Conservation (phyloP, 345 rosid species). For the Hypericum androsaemum region DNA sequence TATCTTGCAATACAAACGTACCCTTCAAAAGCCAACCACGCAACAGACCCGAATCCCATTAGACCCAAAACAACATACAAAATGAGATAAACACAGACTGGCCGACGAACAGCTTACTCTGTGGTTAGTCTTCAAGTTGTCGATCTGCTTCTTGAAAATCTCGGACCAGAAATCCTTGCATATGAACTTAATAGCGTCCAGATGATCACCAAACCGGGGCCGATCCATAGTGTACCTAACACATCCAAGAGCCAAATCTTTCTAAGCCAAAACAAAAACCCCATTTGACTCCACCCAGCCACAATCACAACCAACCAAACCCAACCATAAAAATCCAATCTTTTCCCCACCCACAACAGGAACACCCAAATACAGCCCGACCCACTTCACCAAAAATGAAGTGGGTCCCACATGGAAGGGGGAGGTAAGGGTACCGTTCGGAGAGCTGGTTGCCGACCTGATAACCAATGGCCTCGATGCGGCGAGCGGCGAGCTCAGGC, state of each 20-base stretch:
- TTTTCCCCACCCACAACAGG: too few relatives aligned
- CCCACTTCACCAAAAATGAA: too few relatives aligned
- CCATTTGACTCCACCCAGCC: too few relatives aligned
- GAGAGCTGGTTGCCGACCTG: constrained; percentile 99
- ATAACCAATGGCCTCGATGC: constrained; percentile 97
- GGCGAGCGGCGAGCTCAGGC: constrained; percentile 96
- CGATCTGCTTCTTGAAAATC: constrained; percentile 95
- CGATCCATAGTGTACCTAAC: constrained; percentile 87
- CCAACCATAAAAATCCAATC: too few relatives aligned
- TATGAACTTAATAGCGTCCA: constrained; percentile 95
- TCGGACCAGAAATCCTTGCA: constrained; percentile 99
- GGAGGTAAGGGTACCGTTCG: constrained; percentile 42
- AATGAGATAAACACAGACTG: neutral
- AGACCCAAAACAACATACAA: neutral
- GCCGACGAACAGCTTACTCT: constrained; percentile 32
- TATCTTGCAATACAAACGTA: constrained; percentile 96
- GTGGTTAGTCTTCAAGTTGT: constrained; percentile 92
- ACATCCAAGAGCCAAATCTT: neutral
- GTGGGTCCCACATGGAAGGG: neutral
- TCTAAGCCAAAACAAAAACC: too few relatives aligned
- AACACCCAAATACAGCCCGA: too few relatives aligned
- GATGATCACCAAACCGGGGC: constrained; percentile 79
- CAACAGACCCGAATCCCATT: constrained; percentile 2
- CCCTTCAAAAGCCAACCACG: constrained; percentile 41
- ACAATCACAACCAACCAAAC: too few relatives aligned